Percentiles rank a stretch among this genome's conserved stretches.
phyloP scores from a whole-genome alignment of 78 protist genomes.

The Dictyostelium citrinum region DNA sequence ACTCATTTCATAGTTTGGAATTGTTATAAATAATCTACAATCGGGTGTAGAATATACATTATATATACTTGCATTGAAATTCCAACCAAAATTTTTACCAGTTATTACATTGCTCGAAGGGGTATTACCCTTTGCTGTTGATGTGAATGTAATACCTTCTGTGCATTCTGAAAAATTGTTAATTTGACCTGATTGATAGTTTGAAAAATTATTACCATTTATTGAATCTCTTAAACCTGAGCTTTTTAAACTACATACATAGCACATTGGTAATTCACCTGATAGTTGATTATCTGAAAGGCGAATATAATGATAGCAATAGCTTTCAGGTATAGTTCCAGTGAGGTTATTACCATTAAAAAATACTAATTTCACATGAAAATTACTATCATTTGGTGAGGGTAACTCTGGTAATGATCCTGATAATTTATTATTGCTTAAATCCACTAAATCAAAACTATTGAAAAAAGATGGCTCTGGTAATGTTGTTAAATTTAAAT shows the following conservation, averaged over 20 bases:
- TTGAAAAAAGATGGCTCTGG: not conserved
- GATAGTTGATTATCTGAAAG: not conserved
- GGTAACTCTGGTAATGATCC: not conserved
- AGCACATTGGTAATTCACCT: not conserved
- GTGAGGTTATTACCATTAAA: not conserved
- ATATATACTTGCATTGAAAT: not conserved
- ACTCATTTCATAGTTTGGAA: not conserved
- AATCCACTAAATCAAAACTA: not conserved
- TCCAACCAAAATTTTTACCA: not conserved
- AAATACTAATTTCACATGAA: not conserved
- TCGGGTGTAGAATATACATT: not conserved
- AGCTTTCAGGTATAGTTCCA: not conserved
- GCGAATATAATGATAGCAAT: not conserved
- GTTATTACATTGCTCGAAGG: fast-evolving
- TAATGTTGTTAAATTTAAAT: not conserved
- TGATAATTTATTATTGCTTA: not conserved
- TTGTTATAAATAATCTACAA: not conserved
- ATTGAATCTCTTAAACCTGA: not conserved
- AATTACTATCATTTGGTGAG: not conserved
- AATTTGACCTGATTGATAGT: not conserved
- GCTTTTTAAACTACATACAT: not conserved
- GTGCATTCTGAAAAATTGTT: not conserved
- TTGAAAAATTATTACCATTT: not conserved
- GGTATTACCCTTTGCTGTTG: not conserved
- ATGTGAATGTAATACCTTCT: not conserved